phyloP scores from a whole-genome alignment of 2,329 filamentous ascomycete genomes.

The Setomelanomma holmii region DNA sequence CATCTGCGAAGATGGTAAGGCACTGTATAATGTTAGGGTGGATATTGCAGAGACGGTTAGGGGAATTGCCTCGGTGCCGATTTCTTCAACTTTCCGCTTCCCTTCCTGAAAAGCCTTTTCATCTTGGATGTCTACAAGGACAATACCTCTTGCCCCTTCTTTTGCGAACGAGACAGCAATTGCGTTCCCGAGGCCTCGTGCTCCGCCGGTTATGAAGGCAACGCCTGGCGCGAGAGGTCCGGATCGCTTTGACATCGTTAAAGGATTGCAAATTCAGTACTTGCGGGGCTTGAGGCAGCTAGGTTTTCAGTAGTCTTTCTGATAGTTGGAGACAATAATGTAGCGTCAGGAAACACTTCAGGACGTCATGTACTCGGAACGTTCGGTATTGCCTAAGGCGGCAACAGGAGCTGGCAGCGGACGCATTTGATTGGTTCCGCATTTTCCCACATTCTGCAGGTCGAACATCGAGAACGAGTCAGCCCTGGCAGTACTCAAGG shows the following conservation, averaged over 20 bases:
- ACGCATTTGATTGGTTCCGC: background rate
- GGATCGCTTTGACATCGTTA: constrained; percentile 10
- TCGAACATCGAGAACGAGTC: background rate
- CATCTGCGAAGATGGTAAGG: constrained; percentile 25
- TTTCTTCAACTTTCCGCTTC: constrained; percentile 16
- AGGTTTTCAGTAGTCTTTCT: too few species aligned
- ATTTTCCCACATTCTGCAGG: background rate
- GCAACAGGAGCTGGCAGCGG: background rate
- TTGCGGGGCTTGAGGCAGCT: too few species aligned
- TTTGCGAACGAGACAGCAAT: constrained; percentile 26
- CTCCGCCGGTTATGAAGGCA: constrained; percentile 26
- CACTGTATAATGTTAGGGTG: constrained; percentile 6
- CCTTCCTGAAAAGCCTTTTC: constrained; percentile 16
- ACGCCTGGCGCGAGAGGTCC: constrained; percentile 22
- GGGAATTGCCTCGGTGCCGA: constrained; percentile 12
- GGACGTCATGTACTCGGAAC: too few species aligned
- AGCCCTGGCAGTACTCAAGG: too few species aligned
- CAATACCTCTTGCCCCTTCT: constrained; percentile 21
- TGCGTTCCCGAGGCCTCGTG: constrained; percentile 22
- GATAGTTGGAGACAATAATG: too few species aligned
- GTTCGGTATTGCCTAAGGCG: background rate
- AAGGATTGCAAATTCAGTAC: too few species aligned
- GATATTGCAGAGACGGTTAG: background rate
- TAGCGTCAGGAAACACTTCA: too few species aligned
- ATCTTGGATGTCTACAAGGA: constrained; percentile 22